A percentile compares a stretch with the other conserved stretches of the same genome.
Conservation (phyloP, 352 stramenopile genomes). For the Globisporangium megalacanthum region DNA sequence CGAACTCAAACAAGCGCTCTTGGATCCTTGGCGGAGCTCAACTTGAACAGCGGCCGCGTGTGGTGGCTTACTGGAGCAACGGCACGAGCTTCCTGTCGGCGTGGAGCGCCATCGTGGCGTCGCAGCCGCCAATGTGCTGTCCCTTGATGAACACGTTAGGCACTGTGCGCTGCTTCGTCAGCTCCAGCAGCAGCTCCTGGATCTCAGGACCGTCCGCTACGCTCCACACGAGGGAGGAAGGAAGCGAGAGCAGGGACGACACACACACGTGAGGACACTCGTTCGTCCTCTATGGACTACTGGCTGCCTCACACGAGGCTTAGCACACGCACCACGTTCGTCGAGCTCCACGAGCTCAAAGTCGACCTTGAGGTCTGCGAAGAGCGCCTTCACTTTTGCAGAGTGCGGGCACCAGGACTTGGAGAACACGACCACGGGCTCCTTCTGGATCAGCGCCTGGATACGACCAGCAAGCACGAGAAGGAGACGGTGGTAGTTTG, state of each 20-base stretch:
- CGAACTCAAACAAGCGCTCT: no score
- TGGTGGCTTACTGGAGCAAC: constrained; percentile 36
- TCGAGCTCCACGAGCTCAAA: constrained; percentile 73
- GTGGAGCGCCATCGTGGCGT: constrained; percentile 61
- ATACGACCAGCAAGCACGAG: not conserved
- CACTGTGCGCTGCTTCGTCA: constrained; percentile 95
- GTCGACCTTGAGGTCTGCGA: constrained; percentile 67
- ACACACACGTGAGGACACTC: no score
- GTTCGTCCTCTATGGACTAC: no score
- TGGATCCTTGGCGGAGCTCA: no score
- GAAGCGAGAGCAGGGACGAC: no score
- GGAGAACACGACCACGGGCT: constrained; percentile 90
- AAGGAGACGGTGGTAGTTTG: no score
- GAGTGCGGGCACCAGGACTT: constrained; percentile 96
- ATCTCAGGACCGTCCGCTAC: constrained; percentile 86
- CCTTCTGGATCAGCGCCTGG: constrained; percentile 54
- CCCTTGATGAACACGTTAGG: constrained; percentile 98
- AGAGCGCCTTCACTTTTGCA: constrained; percentile 83
- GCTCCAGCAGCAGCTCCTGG: constrained; percentile 83
- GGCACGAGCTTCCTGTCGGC: constrained; percentile 45
- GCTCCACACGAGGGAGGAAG: not conserved
- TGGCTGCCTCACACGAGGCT: no score
- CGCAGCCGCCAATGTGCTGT: constrained; percentile 94
- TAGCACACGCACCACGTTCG: constrained; percentile 27
- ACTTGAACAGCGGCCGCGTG: no score